Evolutionary conservation across 768 basidiomycete species (phyloP).

Genomic region (Phanerochaete carnosa): DNA sequence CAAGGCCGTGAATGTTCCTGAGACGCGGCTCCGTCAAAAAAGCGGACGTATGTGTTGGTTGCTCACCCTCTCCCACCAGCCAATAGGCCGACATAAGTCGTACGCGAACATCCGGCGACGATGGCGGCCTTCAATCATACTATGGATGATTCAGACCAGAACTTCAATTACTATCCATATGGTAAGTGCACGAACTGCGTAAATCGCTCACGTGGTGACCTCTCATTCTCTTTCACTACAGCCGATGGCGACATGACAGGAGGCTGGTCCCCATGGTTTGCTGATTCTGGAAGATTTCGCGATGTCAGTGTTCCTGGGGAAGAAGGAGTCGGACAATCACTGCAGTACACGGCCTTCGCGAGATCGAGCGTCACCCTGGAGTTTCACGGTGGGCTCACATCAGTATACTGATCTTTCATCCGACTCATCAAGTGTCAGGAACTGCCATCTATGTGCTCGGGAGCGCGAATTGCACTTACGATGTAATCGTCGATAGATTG

Average conservation of each 20-base stretch:
- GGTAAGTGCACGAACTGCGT: constrained; percentile 4
- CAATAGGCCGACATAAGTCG: not conserved
- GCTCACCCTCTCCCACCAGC: not conserved
- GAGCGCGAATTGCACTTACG: constrained; percentile 37
- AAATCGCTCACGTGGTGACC: not conserved
- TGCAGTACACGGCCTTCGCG: constrained; percentile 19
- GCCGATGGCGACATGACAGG: constrained; percentile 15
- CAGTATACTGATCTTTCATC: not conserved
- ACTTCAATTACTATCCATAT: constrained; percentile 18
- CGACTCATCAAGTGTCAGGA: constrained; percentile 36
- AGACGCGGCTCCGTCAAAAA: not conserved
- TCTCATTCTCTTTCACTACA: not conserved
- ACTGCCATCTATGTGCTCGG: constrained; percentile 62
- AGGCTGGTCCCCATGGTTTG: not conserved
- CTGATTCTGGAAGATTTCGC: not conserved
- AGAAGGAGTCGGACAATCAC: constrained; percentile 2
- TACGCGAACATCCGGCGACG: too few species aligned
- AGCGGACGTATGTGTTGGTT: not conserved
- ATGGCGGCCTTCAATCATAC: constrained; percentile 15
- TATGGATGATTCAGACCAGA: constrained; percentile 20
- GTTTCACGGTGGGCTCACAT: constrained; percentile 22
- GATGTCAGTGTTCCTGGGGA: not conserved
- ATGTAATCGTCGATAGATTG: constrained; percentile 48
- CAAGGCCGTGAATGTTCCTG: not conserved
- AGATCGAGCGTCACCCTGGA: constrained; percentile 22